Conservation (phyloP, 2,329 filamentous ascomycete species). For the Alternaria solani region DNA sequence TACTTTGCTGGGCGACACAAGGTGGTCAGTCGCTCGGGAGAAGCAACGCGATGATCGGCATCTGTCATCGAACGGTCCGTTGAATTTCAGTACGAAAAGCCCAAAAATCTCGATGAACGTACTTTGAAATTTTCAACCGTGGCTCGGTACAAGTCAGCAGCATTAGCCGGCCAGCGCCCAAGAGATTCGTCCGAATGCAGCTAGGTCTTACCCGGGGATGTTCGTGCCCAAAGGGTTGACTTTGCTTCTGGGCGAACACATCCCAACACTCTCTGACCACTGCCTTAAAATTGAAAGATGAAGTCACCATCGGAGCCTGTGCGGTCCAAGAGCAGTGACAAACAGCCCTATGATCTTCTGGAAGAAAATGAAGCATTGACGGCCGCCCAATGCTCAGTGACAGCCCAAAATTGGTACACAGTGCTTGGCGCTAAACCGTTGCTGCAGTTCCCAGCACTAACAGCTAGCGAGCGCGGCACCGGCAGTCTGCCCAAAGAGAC, state of each 20-base stretch:
- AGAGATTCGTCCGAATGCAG: not conserved
- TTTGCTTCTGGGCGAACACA: not conserved
- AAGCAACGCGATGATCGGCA: not conserved
- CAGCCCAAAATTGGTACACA: not conserved
- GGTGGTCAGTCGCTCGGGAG: not conserved
- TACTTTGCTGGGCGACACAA: not conserved
- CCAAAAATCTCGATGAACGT: not conserved
- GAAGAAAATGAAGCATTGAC: not conserved
- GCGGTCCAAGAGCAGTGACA: not conserved
- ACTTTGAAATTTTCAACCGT: slow-evolving; percentile 4
- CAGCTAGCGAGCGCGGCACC: slow-evolving; percentile 9
- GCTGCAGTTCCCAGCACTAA: slow-evolving; percentile 5
- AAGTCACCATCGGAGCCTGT: not conserved
- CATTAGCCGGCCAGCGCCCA: slow-evolving; percentile 4
- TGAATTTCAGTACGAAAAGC: not conserved
- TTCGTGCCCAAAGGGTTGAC: slow-evolving; percentile 8
- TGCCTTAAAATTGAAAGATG: not conserved
- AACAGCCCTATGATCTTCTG: not conserved
- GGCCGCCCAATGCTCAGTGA: not conserved
- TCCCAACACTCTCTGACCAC: not conserved
- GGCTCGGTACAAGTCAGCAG: slow-evolving; percentile 8
- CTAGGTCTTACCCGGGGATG: not conserved
- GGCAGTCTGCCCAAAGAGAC: slow-evolving; percentile 3
- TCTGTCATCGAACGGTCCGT: not conserved
- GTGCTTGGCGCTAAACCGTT: slow-evolving; percentile 5